phyloP scores from a whole-genome alignment of 1,284 basidiomycete species.

The Cystobasidium pallidum region DNA sequence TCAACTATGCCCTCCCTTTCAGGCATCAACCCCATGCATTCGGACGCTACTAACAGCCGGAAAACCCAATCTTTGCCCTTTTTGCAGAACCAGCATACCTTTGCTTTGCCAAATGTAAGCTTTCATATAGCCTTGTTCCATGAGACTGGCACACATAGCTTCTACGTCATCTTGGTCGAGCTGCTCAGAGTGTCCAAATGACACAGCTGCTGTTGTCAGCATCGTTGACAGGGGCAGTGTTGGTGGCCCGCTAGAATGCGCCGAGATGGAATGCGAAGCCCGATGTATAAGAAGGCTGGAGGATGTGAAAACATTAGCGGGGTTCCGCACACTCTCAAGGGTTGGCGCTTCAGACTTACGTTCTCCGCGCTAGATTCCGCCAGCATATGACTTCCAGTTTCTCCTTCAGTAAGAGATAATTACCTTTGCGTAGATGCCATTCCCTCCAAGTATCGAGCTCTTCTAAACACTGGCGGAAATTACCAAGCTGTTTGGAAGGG shows the following conservation, averaged over 20 bases:
- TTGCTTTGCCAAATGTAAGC: conserved; percentile 58
- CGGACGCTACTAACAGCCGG: conserved; percentile 50
- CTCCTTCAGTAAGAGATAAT: conserved; percentile 57
- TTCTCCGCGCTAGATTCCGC: conserved; percentile 57
- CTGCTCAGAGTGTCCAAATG: conserved; percentile 53
- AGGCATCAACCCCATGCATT: conserved; percentile 33
- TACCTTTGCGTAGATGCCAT: conserved; percentile 55
- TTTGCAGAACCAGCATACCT: conserved; percentile 56
- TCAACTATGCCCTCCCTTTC: background rate
- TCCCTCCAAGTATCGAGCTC: conserved; percentile 54
- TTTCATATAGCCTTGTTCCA: conserved; percentile 59
- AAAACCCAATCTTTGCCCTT: conserved; percentile 55
- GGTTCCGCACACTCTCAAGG: no score
- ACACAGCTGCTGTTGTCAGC: conserved; percentile 53
- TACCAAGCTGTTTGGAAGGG: conserved; percentile 50
- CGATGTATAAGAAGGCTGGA: conserved; percentile 45
- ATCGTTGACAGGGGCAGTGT: conserved; percentile 54
- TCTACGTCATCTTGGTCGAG: conserved; percentile 57
- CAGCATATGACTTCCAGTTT: conserved; percentile 58
- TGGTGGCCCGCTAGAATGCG: conserved; percentile 53
- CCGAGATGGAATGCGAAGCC: conserved; percentile 37
- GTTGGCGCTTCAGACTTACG: conserved; percentile 49
- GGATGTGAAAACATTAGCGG: conserved; percentile 2
- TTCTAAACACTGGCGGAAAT: conserved; percentile 51
- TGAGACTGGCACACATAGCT: conserved; percentile 56